Conservation (phyloP, 257 asterid genomes). For the Catharanthus roseus region DNA sequence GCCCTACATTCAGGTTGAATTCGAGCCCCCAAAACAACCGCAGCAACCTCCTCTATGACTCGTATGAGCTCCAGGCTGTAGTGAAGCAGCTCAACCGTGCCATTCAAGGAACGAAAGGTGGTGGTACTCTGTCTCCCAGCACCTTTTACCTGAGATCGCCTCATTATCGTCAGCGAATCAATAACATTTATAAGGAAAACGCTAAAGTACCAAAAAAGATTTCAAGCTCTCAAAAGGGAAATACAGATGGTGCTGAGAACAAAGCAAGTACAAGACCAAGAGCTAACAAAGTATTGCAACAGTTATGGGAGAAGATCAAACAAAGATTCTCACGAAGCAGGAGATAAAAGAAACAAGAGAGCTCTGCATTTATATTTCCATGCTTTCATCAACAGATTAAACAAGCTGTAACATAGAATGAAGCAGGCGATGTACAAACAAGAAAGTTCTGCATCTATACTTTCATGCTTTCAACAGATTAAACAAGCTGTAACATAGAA, state of each 20-base stretch:
- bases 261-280: constrained; percentile 11
- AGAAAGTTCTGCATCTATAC: too few relatives aligned
- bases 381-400: not conserved
- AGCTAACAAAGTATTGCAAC: constrained; percentile 8
- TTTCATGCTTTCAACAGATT: not conserved
- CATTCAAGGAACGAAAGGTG: constrained; percentile 34
- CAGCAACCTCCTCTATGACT: constrained; percentile 64
- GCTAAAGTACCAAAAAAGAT: constrained; percentile 37
- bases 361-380: too few relatives aligned
- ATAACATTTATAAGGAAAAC: constrained; percentile 29
- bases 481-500: not conserved
- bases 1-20: constrained; percentile 22
- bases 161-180: constrained; percentile 30
- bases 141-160: constrained; percentile 33
- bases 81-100: constrained; percentile 55
- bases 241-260: not conserved
- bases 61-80: constrained; percentile 46
- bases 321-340: too few relatives aligned
- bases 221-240: constrained; percentile 18
- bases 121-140: constrained; percentile 28
- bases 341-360: not conserved
- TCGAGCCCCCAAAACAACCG: constrained; percentile 29
- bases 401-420: too few relatives aligned
- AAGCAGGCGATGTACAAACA: not conserved
- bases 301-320: constrained; percentile 16